Base-by-base conservation (phyloP, 768 basidiomycete genomes). In the Amanita thiersii region DNA sequence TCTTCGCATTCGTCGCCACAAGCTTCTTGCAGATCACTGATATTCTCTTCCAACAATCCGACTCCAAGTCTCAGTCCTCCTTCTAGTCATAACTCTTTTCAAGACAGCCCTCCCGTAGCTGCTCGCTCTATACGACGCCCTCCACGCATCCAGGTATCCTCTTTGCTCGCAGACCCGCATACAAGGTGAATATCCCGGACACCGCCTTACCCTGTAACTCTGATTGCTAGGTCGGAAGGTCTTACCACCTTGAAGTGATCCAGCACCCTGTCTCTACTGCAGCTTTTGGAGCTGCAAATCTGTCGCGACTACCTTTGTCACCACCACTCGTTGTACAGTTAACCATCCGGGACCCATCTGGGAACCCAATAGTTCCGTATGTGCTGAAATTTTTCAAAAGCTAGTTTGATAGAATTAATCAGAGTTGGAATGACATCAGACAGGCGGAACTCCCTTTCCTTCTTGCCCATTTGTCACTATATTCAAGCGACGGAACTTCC, bases 381-480 rank as follows among this genome's bases (percentile, higher is more conserved):
- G 89, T 79, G 34, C 45, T n/a, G 15, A 37, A 39, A 15, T 35
- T 31, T 37, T 30, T 30, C 20, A 29, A 17, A 24, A 15, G 24
- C 19, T 40, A 28, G 33, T 47, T 43, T 20, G 39, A 20, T 31
- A 37, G 19, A 43, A 26, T 52, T 32, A 39, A 43, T 51, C 53
- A 56, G 54, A 44, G 19, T 14, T 19, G 6, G 6, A 7, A n/a
- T 28, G 26, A 7, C 8, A 18, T 25, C 49, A 93, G 91, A 33
- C 84, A 90, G 59, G 69, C 75, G 50, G 91, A 93, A 52, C 67
- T 92, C 31, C 88, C 88, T 3, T 96, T 92, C 61, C 72, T 96
- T 32, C 72, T 93, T 48, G 86, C 88, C 21, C 83, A 90, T 53
- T 64, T 92, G 39, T 82, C 86, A 3, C 60, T 94, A 23, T 79